These are phyloP conservation scores for Kodamaea arcana DNA, from an alignment of 1,139 yeast genomes.

Conservation along the genomic window DNA sequence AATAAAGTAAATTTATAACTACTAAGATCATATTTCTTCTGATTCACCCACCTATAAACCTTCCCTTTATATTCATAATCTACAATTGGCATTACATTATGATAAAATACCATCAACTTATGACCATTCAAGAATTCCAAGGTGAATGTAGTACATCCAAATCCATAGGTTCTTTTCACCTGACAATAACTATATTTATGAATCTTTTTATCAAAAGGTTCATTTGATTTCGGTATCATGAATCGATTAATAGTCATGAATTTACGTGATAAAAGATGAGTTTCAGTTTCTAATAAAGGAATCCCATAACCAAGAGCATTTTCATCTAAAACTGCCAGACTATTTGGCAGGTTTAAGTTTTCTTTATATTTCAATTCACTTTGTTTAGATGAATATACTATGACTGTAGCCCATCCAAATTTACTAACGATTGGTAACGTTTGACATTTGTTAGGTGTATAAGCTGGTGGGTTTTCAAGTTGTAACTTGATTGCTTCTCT, in stretches of 20 bases:
- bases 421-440: conserved; percentile 3
- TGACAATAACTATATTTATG: conserved; percentile 5
- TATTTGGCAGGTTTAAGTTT: conserved; percentile 1
- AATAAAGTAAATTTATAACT: conserved; percentile 1
- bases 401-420: conserved; percentile 1
- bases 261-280: conserved; percentile 3
- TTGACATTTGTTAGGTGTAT: conserved; percentile 1
- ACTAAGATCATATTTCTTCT: not conserved
- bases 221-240: not conserved
- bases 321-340: not conserved
- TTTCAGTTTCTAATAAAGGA: conserved; percentile 6
- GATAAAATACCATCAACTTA: conserved; percentile 1
- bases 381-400: conserved; percentile 8
- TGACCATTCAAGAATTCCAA: conserved; percentile 4
- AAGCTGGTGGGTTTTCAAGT: conserved; percentile 3
- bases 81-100: conserved; percentile 4
- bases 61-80: conserved; percentile 8
- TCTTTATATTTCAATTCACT: conserved; percentile 5
- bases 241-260: conserved; percentile 4
- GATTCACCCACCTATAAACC: conserved; percentile 8
- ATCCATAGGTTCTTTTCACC: conserved; percentile 5
- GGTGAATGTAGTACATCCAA: conserved; percentile 5
- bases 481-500: not conserved
- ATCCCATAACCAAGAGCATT: conserved; percentile 7
- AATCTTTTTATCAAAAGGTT: conserved; percentile 4